These are phyloP conservation scores for Microsporum canis DNA, from an alignment of 2,329 filamentous ascomycete species.

Conservation along the genomic window DNA sequence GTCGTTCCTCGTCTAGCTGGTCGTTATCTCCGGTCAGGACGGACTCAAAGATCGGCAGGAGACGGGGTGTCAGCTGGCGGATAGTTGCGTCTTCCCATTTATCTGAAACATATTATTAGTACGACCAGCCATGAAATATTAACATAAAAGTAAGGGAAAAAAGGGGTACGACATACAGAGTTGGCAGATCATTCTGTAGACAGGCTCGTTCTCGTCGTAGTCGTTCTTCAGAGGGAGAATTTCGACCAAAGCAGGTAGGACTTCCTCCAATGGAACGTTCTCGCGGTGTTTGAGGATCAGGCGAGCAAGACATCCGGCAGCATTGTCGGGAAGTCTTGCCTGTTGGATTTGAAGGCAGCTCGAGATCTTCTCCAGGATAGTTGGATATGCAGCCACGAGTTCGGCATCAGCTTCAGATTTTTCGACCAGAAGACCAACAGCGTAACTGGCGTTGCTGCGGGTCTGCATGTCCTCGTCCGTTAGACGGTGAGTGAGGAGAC, in stretches of 20 bases:
- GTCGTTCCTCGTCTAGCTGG: conserved; percentile 39
- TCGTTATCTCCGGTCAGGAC: conserved; percentile 36
- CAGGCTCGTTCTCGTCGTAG: conserved; percentile 89
- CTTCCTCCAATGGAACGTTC: conserved; percentile 64
- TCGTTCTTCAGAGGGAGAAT: conserved; percentile 84
- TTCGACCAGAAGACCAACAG: conserved; percentile 70
- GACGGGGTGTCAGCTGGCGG: conserved; percentile 34
- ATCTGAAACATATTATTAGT: conserved; percentile 22
- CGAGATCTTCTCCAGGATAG: conserved; percentile 77
- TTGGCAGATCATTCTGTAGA: conserved; percentile 81
- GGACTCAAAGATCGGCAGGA: conserved; percentile 38
- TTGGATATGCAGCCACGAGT: conserved; percentile 61
- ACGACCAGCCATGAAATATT: background rate
- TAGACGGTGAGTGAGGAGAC: conserved; percentile 73
- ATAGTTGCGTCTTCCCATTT: conserved; percentile 38
- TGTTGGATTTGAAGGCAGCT: conserved; percentile 66
- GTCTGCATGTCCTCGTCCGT: conserved; percentile 82
- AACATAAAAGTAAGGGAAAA: no score
- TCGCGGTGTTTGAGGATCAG: conserved; percentile 89
- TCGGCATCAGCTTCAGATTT: conserved; percentile 65
- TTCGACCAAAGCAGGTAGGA: conserved; percentile 67
- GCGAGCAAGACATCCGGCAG: conserved; percentile 76
- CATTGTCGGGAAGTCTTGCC: conserved; percentile 81
- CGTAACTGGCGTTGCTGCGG: conserved; percentile 92
- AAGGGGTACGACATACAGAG: conserved; percentile 51